Percentiles rank a stretch among this genome's conserved stretches.
Conservation (phyloP, 164 flowering plant species). For the Annona cherimola region DNA sequence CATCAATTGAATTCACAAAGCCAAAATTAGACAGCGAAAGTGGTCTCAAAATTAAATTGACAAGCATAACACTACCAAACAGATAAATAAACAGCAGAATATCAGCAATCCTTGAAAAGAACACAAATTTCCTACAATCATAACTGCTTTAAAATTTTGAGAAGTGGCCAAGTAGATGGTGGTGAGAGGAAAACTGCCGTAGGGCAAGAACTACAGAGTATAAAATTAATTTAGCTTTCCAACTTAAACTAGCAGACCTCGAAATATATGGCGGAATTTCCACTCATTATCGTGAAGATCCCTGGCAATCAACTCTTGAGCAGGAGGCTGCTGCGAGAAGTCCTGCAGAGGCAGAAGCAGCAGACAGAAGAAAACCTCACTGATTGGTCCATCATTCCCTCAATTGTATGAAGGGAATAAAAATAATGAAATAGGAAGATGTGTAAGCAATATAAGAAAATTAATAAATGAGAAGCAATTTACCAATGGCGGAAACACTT, state of each 20-base stretch:
- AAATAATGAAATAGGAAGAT: background rate
- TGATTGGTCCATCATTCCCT: background rate
- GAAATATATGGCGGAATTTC: constrained; percentile 92
- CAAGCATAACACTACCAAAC: no score
- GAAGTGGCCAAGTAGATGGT: background rate
- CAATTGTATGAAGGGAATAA: background rate
- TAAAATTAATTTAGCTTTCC: no score
- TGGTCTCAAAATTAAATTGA: no score
- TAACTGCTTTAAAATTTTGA: background rate
- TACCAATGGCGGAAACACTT: constrained; percentile 90
- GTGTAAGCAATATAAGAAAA: background rate
- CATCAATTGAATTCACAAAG: no score
- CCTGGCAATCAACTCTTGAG: constrained; percentile 84
- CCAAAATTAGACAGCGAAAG: no score
- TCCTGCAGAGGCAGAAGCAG: constrained; percentile 42
- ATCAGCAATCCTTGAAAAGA: background rate
- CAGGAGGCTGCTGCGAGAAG: constrained; percentile 84
- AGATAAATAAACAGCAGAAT: no score
- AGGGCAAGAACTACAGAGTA: background rate
- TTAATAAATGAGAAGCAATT: constrained; percentile 7
- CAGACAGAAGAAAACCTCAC: constrained; percentile 1
- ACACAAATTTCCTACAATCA: background rate
- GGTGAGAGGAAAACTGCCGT: background rate
- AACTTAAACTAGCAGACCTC: constrained; percentile 42
- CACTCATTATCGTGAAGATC: constrained; percentile 92